Conservation (phyloP, 768 basidiomycete species). For the Trichaptum fuscoviolaceum region DNA sequence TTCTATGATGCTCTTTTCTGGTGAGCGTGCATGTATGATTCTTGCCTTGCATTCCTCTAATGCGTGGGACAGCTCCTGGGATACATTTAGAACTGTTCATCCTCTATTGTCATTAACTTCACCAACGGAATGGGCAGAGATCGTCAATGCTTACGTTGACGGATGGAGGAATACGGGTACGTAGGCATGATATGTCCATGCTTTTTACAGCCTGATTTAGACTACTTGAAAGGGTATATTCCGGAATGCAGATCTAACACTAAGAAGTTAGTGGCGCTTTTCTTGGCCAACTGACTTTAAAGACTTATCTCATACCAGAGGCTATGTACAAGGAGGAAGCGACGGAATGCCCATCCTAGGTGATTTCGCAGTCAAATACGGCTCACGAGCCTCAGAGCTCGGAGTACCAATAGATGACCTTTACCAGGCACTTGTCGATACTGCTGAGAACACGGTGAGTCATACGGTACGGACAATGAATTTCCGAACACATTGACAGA, state of each 20-base stretch:
- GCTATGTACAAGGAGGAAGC: slow-evolving; percentile 45
- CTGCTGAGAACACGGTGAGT: slow-evolving; percentile 46
- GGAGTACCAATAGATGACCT: slow-evolving; percentile 41
- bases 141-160: slow-evolving; percentile 44
- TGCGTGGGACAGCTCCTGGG: slow-evolving; percentile 38
- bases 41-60: slow-evolving; percentile 6
- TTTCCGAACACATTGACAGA: background rate
- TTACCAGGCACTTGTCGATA: slow-evolving; percentile 45
- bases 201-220: background rate
- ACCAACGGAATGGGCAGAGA: slow-evolving; percentile 42
- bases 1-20: slow-evolving; percentile 51
- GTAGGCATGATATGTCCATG: background rate
- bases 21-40: slow-evolving; percentile 21
- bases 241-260: slow-evolving; percentile 48
- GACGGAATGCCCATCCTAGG: slow-evolving; percentile 50
- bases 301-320: slow-evolving; percentile 21
- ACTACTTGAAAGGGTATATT: slow-evolving; percentile 31
- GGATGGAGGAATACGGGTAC: slow-evolving; percentile 44
- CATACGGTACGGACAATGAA: background rate
- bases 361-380: slow-evolving; percentile 47
- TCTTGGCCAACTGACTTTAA: background rate
- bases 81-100: slow-evolving; percentile 49
- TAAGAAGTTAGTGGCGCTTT: slow-evolving; percentile 30
- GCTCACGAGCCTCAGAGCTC: slow-evolving; percentile 28
- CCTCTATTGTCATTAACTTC: slow-evolving; percentile 41